Evolutionary conservation across 805 yeast genomes (phyloP), one percentile per base, ranked within the genome.

Genomic region (Clavispora santaluciae): DNA sequence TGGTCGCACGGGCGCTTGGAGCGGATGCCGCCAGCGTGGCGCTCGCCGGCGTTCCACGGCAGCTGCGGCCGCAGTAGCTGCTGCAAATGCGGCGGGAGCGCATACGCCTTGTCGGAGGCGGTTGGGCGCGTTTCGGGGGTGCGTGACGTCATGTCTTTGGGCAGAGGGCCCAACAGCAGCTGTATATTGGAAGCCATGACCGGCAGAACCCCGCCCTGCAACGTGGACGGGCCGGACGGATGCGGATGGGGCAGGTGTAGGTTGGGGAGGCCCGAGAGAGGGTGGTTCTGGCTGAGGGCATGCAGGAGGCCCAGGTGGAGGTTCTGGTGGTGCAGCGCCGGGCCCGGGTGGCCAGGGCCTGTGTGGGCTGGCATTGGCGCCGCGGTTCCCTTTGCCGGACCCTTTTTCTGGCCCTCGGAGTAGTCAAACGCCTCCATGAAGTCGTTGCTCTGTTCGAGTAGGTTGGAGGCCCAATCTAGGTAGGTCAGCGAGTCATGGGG

Each of bases 1-100:
- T 82, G 87, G 55, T 86, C 95, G 57, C 96, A 89, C 1, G 95
- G 91, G 25, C 79, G 64, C 26, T 5, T 35, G 25, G 18, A 36
- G 30, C 31, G 12, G 22, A 35, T 39, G 35, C 31, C 31, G 20
- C 31, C 20, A 2, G 31, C 12, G 6, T 28, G 31, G 31, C 31
- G 31, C 20, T 28, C 31, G 8, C 17, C 10, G n/a, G 17, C 8
- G 31, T 12, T 20, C 31, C 31, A 28, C 18, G 31, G 31, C 31
- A 28, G 31, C 20, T 28, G 31, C 16, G 31, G 6, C 11, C 31
- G 31, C 2, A 20, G n/a, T 7, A 7, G 31, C n/a, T 16, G 17
- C 30, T 26, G 30, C 30, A 26, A 26, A 6, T 26, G 30, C 17
- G 30, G 17, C 8, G 18, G 30, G 30, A 26, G 30, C 17, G 30